These are phyloP conservation scores for Astrocystis sublimbata DNA, from an alignment of 495 filamentous ascomycete genomes.

Conservation along the genomic window DNA sequence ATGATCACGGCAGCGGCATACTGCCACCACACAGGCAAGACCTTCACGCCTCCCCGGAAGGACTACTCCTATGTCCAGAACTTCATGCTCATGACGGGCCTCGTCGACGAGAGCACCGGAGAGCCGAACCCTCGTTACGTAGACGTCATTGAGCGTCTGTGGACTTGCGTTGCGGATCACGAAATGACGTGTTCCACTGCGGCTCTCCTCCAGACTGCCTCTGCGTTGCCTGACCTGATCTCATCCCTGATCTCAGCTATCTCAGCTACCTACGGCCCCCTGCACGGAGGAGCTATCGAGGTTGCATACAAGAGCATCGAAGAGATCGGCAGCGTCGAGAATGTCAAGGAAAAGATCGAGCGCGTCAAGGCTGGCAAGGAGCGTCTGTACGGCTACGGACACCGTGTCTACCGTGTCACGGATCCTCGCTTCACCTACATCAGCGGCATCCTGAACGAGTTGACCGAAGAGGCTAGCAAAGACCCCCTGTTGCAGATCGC, in stretches of 20 bases:
- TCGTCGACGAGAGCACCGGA: constrained; percentile 22
- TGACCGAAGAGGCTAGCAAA: constrained; percentile 34
- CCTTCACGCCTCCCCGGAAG: constrained; percentile 41
- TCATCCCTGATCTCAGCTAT: constrained; percentile 46
- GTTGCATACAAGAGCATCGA: constrained; percentile 51
- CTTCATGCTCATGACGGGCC: constrained; percentile 35
- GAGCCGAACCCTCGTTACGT: constrained; percentile 28
- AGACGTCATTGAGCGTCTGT: constrained; percentile 42
- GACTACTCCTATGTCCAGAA: constrained; percentile 23
- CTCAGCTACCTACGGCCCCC: constrained; percentile 53
- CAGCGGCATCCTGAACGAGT: constrained; percentile 46
- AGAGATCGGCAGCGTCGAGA: constrained; percentile 45
- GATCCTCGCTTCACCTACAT: constrained; percentile 56
- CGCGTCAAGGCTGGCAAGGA: constrained; percentile 52
- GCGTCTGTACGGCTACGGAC: constrained; percentile 62
- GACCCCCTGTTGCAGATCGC: constrained; percentile 53
- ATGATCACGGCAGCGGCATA: constrained; percentile 38
- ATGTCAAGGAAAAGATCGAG: constrained; percentile 50
- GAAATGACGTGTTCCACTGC: constrained; percentile 57
- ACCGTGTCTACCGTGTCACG: constrained; percentile 56
- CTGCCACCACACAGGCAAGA: constrained; percentile 46
- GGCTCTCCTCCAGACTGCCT: constrained; percentile 51
- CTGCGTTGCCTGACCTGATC: constrained; percentile 37
- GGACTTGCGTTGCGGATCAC: constrained; percentile 53
- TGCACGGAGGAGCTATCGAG: constrained; percentile 62